Evolutionary conservation across 1,139 yeast genomes (phyloP), one percentile per base, ranked within the genome.

Genomic region (Suhomyces yuchorum): DNA sequence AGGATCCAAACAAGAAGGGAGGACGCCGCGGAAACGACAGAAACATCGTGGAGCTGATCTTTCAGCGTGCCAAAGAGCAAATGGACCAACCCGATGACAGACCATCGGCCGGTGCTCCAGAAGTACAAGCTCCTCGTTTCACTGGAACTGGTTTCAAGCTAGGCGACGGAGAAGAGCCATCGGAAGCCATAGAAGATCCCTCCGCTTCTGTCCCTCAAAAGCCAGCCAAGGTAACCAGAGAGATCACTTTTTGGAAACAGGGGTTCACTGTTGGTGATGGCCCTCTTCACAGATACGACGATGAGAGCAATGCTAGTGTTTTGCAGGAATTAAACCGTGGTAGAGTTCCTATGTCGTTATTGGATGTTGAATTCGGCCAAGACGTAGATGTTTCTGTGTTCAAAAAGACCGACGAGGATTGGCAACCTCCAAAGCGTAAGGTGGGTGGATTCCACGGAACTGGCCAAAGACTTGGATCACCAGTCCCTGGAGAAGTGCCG

Each of bases 221-320:
- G 44, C 76, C 79, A 2, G 70, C 70, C 33, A 81, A 80, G 50
- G 95, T 84, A 7, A 76, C 78, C 15, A 76, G 96, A 60, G 86
- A 85, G 45, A 85, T 95, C 53, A 90, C 96, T 0, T 93, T 93
- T 65, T 93, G 99, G 99, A 85, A 84, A 58, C 95, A 93, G 62
- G 99, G 99, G 2, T 93, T 95, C 68, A 89, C 91, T 48, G 92
- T 93, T 26, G 98, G 93, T 18, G 96, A 91, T 45, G 97, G 98
- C 2, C 82, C 82, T 18, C 75, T 93, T 51, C 85, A 81, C 66
- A 76, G 96, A 50, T 93, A 91, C 63, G 97, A 93, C 60, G 98
- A 93, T 65, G 97, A 97, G 7, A 82, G 79, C 20, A 93, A 93
- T 63, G 83, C 85, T 44, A 80, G 77, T 43, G 86, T 88, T 54